phyloP scores from a whole-genome alignment of 352 stramenopile species.

The Globisporangium perplexum region DNA sequence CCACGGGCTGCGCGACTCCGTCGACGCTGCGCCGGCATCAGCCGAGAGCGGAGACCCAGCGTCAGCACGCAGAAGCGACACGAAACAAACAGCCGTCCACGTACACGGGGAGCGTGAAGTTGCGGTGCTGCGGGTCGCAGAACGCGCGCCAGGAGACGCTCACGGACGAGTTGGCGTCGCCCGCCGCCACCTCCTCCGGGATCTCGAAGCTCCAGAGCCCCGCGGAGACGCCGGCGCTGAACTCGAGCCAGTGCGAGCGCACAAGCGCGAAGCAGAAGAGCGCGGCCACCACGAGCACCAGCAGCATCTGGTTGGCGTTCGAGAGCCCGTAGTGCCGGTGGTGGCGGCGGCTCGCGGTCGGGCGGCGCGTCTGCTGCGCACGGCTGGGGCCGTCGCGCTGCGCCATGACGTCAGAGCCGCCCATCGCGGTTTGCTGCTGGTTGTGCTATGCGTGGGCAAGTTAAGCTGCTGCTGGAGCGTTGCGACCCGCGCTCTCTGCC shows the following conservation, averaged over 20 bases:
- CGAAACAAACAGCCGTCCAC: no score
- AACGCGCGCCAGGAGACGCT: constrained; percentile 43
- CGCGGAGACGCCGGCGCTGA: constrained; percentile 31
- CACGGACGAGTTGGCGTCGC: constrained; percentile 26
- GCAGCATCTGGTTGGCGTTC: constrained; percentile 84
- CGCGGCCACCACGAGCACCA: constrained; percentile 41
- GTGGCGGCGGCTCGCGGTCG: constrained; percentile 17
- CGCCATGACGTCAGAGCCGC: not conserved
- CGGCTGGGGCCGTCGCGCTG: not conserved
- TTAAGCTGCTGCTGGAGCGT: no score
- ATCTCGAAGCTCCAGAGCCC: constrained; percentile 56
- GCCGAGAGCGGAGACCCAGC: no score
- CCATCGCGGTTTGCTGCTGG: not conserved
- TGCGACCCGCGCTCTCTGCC: no score
- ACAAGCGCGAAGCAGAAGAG: constrained; percentile 64
- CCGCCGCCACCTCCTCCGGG: constrained; percentile 10
- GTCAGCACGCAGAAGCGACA: no score
- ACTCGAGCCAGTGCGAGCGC: constrained; percentile 55
- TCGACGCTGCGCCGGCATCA: constrained; percentile 1
- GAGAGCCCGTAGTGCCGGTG: constrained; percentile 72
- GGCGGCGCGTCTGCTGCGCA: not conserved
- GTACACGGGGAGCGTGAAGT: constrained; percentile 25
- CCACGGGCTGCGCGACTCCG: constrained; percentile 12
- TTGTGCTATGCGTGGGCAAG: no score
- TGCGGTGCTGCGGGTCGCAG: constrained; percentile 24